These are phyloP conservation scores for Lithospermum erythrorhizon DNA, from an alignment of 257 asterid genomes.

Conservation along the genomic window DNA sequence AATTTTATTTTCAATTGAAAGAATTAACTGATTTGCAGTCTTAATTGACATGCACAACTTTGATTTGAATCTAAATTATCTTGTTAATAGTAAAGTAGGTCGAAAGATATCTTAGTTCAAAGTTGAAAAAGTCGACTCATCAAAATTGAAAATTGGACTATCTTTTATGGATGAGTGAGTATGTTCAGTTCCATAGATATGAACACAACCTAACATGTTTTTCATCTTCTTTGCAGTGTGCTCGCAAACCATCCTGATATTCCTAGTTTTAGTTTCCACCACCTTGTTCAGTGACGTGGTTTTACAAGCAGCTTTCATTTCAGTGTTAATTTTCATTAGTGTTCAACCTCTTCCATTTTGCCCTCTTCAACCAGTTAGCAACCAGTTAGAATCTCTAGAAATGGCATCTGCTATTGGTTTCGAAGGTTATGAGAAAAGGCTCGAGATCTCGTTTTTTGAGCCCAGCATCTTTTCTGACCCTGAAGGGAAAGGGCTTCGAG, in stretches of 20 bases:
- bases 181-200: no score
- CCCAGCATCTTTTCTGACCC: conserved; percentile 71
- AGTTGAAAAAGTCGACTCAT: no score
- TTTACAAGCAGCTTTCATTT: background rate
- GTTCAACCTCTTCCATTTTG: background rate
- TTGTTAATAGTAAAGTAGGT: no score
- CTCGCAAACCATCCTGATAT: conserved; percentile 96
- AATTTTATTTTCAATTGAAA: conserved; percentile 6
- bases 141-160: no score
- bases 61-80: no score
- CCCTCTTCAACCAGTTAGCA: background rate
- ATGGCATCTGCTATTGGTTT: conserved; percentile 85
- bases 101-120: no score
- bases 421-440: conserved; percentile 85
- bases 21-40: no score
- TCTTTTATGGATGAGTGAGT: no score
- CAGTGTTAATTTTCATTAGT: background rate
- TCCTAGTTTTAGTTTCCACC: conserved; percentile 4
- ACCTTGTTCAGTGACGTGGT: conserved; percentile 51
- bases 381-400: conserved; percentile 9
- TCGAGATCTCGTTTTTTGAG: conserved; percentile 57
- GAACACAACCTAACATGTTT: no score
- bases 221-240: conserved; percentile 22
- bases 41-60: no score
- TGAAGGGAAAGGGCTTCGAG: conserved; percentile 62